Conservation (phyloP, 2,329 filamentous ascomycete species). For the Penicillium sp. region DNA sequence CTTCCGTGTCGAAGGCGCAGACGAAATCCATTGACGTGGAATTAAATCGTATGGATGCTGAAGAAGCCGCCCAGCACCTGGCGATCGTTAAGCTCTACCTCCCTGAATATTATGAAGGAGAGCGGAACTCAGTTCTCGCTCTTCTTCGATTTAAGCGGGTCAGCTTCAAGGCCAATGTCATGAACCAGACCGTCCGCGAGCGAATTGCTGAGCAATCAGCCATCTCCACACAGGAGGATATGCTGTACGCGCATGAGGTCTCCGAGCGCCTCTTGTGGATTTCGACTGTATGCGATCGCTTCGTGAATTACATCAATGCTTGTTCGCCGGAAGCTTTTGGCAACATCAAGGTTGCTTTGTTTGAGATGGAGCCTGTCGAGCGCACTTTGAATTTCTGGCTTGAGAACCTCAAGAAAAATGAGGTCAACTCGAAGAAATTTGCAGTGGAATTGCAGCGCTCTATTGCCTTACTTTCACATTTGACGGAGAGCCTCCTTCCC, state of each 20-base stretch:
- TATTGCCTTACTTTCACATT: constrained; percentile 84
- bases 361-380: constrained; percentile 91
- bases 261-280: constrained; percentile 88
- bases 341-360: constrained; percentile 77
- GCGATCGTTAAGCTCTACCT: constrained; percentile 88
- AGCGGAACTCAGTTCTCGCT: constrained; percentile 85
- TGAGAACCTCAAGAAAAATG: constrained; percentile 80
- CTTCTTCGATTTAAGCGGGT: constrained; percentile 87
- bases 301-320: constrained; percentile 78
- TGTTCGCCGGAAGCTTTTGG: constrained; percentile 81
- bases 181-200: constrained; percentile 80
- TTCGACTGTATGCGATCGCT: constrained; percentile 79
- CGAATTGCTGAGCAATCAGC: constrained; percentile 71
- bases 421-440: constrained; percentile 83
- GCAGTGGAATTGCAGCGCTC: constrained; percentile 81
- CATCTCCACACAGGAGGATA: constrained; percentile 74
- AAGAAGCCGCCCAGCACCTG: constrained; percentile 86
- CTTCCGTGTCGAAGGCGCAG: constrained; percentile 88
- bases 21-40: constrained; percentile 94
- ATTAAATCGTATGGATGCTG: constrained; percentile 81
- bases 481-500: constrained; percentile 79
- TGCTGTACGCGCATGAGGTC: constrained; percentile 79
- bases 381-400: constrained; percentile 87
- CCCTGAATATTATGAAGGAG: constrained; percentile 79
- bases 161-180: constrained; percentile 82